Conservation (phyloP, 495 filamentous ascomycete species). For the Chaetomium fimeti region DNA sequence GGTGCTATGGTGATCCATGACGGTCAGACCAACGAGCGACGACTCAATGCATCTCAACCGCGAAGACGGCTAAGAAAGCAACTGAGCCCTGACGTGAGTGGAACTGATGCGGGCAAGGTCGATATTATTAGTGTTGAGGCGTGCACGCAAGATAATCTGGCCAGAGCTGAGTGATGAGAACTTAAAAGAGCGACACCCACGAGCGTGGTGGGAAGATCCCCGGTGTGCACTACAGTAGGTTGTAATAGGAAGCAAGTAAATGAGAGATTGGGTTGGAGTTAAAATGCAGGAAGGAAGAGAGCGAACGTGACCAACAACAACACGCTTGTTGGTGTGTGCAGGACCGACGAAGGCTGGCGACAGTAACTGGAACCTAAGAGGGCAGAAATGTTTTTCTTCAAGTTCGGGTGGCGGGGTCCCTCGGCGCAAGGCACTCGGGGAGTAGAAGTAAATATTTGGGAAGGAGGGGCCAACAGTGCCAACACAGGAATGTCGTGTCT, state of each 20-base stretch:
- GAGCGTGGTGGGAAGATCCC: not conserved
- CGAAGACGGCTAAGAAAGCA: conserved; percentile 8
- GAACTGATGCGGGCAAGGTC: not conserved
- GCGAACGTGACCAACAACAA: conserved; percentile 9
- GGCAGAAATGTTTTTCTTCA: not conserved
- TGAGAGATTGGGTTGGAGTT: not conserved
- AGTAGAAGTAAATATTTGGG: not conserved
- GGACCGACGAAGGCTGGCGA: conserved; percentile 1
- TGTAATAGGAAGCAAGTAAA: not conserved
- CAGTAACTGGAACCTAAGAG: not conserved
- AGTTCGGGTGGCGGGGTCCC: not conserved
- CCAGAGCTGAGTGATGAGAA: not conserved
- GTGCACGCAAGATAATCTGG: not conserved
- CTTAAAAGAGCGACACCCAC: conserved; percentile 13
- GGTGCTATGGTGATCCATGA: conserved; percentile 40
- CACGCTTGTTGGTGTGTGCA: not conserved
- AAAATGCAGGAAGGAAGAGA: not conserved
- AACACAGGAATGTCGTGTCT: conserved; percentile 14
- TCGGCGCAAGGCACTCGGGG: not conserved
- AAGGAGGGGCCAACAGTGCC: conserved; percentile 9
- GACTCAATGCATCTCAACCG: conserved; percentile 25
- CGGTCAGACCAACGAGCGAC: not conserved
- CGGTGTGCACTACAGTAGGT: not conserved
- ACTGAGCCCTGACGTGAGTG: not conserved
- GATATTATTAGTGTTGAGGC: not conserved